Percentiles rank a stretch among this genome's conserved stretches.
Conservation (phyloP, 257 asterid species). For the Solanum virginianum region DNA sequence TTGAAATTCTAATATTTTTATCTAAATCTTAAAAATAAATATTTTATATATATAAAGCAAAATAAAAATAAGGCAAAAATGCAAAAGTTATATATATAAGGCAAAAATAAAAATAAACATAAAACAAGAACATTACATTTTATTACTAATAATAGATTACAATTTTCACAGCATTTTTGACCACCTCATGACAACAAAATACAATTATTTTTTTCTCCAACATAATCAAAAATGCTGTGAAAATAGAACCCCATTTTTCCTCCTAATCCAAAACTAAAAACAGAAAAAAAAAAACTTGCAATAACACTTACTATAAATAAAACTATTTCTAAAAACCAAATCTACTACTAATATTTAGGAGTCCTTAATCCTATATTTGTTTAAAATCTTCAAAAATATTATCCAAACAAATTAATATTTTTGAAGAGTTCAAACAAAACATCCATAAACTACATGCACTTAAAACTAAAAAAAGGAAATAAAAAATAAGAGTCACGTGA, state of each 20-base stretch:
- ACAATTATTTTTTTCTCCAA: neutral
- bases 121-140: neutral
- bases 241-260: conserved; percentile 31
- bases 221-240: conserved; percentile 54
- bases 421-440: neutral
- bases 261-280: neutral
- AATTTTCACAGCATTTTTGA: conserved; percentile 76
- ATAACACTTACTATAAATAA: neutral
- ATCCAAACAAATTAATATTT: rapidly evolving
- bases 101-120: neutral
- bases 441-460: neutral
- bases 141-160: conserved; percentile 26
- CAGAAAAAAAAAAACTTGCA: neutral
- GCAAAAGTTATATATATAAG: too few relatives aligned
- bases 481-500: too few relatives aligned
- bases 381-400: neutral
- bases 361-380: neutral
- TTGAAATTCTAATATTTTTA: neutral
- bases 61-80: too few relatives aligned
- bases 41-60: too few relatives aligned
- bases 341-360: neutral
- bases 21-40: too few relatives aligned
- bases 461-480: neutral
- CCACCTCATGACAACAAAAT: neutral
- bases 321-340: neutral